phyloP scores from a whole-genome alignment of 352 stramenopile species.

The Albugo candida region DNA sequence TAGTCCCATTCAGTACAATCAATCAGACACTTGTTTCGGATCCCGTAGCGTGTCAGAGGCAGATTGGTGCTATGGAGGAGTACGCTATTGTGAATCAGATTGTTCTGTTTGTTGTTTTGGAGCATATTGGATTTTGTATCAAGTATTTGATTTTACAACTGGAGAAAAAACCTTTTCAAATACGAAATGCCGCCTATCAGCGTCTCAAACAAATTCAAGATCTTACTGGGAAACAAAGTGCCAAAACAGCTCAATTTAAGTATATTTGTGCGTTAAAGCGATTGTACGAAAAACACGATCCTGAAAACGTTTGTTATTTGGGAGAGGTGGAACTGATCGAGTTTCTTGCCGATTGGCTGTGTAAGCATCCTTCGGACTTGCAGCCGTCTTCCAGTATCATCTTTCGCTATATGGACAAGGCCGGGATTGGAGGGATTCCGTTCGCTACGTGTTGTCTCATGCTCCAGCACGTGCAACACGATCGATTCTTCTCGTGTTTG shows the following conservation, averaged over 20 bases:
- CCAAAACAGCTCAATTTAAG: conserved; percentile 50
- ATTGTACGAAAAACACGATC: conserved; percentile 66
- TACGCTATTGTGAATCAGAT: conserved; percentile 64
- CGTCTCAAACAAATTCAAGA: conserved; percentile 67
- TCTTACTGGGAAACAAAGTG: conserved; percentile 30
- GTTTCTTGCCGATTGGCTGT: conserved; percentile 68
- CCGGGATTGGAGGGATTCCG: conserved; percentile 45
- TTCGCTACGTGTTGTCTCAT: conserved; percentile 75
- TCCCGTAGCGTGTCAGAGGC: conserved; percentile 15
- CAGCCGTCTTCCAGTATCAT: conserved; percentile 61
- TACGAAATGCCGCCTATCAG: conserved; percentile 50
- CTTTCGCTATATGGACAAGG: conserved; percentile 81
- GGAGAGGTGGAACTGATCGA: conserved; percentile 43
- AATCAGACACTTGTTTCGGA: conserved; percentile 15
- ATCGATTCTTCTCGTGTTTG: conserved; percentile 74
- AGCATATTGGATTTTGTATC: conserved; percentile 66
- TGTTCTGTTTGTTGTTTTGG: conserved; percentile 58
- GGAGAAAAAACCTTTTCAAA: conserved; percentile 49
- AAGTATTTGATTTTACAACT: conserved; percentile 68
- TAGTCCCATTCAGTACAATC: conserved; percentile 56
- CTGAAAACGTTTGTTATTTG: conserved; percentile 39
- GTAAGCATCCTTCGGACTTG: conserved; percentile 60
- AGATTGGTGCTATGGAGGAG: conserved; percentile 15
- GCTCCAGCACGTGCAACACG: conserved; percentile 76
- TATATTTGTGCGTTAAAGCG: conserved; percentile 63